Base-by-base conservation (phyloP, 164 flowering plant genomes). In the Magnolia changhungtana region DNA sequence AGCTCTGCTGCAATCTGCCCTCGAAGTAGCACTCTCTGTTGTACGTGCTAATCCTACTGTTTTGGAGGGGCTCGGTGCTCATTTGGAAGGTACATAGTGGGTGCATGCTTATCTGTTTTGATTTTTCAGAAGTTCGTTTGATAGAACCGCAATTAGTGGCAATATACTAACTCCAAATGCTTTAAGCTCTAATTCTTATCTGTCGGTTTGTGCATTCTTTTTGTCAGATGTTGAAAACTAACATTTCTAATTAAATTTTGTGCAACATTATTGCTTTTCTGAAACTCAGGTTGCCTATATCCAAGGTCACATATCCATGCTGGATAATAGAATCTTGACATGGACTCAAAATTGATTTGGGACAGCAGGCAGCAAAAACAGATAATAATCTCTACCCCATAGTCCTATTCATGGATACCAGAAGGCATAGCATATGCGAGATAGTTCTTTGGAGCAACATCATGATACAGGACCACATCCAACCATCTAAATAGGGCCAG, bases 51-150 rank as follows among this genome's bases (percentile, higher is more conserved):
- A 96, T 84, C 94, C 94, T 73, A 83, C 86, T 61, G 94, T 94
- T 45, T 78, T 96, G 85, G 98, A 96, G 86, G 99, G 95, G 67
- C 95, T 96, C 80, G 99, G 99, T 75, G 94, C 99, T 55, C 88
- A 91, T 73, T 85, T 96, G 74, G 98, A 96, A 91, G 99, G 99
- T 94, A 83, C 24, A 19, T 73, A 59, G 67, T 29, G 10, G 21
- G 29, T 55, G 31, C 51, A 50, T 55, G 31, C 51, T 61, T 31
- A 14, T 9, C 7, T 24, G 49, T 63, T 74, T 29, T 59, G 8
- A 5, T 59, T 72, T 50, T 18, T 67, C 66, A 13, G 45, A 8
- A 5, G 19, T 23, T 69, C 31, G 75, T 24, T 29, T 73, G 37
- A 24, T 66, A 5, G 14, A 66, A 66, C 23, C 7, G 65, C 21